A percentile compares a stretch with the other conserved stretches of the same genome.
These are phyloP conservation scores for Vigna unguiculata DNA, from an alignment of 306 rosid species.

Conservation along the genomic window DNA sequence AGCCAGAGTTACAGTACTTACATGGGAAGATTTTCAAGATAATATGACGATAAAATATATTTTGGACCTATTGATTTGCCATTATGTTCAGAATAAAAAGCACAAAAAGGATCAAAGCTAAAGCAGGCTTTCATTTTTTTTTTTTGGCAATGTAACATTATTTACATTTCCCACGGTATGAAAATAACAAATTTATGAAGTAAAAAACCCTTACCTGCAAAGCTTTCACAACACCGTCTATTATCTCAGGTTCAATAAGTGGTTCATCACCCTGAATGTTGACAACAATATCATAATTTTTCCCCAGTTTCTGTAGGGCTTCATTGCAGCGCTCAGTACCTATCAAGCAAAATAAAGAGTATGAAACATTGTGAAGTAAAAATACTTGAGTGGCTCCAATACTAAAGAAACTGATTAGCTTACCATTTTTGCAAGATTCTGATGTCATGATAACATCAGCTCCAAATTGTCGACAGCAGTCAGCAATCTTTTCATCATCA, in stretches of 20 bases:
- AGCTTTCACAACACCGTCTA: conserved; percentile 89
- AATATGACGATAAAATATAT: conserved; percentile 6
- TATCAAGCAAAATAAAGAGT: conserved; percentile 39
- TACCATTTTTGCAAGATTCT: conserved; percentile 87
- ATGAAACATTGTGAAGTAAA: conserved; percentile 28
- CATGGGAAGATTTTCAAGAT: conserved; percentile 8
- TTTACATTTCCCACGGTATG: conserved; percentile 9
- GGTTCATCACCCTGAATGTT: conserved; percentile 99
- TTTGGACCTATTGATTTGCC: conserved; percentile 33
- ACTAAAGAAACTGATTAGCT: conserved; percentile 14
- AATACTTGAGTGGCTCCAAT: conserved; percentile 22
- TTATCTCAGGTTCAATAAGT: conserved; percentile 92
- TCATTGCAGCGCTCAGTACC: conserved; percentile 97
- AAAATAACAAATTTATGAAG: conserved; percentile 12
- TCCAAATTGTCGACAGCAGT: conserved; percentile 88
- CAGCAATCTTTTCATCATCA: conserved; percentile 85
- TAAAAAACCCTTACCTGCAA: conserved; percentile 65
- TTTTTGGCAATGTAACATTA: conserved; percentile 4
- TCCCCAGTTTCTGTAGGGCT: conserved; percentile 84
- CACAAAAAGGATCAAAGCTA: conserved; percentile 17
- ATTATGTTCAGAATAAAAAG: conserved; percentile 1
- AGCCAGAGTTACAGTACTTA: not conserved
- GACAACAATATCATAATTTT: conserved; percentile 88
- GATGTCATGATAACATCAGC: conserved; percentile 97
- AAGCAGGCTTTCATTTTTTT: conserved; percentile 24